Evolutionary conservation across 129 eudicot species (phyloP), one percentile per base, ranked within the genome.

Genomic region (Tagetes patula): DNA sequence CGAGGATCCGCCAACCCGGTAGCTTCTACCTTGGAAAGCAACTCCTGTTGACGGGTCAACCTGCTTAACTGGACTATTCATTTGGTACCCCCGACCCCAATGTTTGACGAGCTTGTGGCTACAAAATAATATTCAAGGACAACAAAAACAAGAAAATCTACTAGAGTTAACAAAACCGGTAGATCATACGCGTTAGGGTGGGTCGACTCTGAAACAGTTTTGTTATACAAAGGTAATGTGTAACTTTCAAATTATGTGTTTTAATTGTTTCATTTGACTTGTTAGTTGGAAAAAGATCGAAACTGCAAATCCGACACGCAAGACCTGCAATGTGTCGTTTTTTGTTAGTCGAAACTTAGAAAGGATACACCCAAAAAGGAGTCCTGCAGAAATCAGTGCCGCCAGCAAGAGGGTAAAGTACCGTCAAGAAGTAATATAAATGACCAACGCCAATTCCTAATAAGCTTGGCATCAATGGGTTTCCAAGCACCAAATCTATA

Each of bases 401-500:
- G 37, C 79, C 72, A 38, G 83, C 66, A 72, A 85, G 85, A 65
- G 90, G 90, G 70, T 88, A 47, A 60, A 85, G 85, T 12, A 85
- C 90, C 0, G 89, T 85, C 69, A 83, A 76, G 77, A 87, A 87
- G 83, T 88, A 88, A 50, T 76, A 85, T 20, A 88, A 63, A 76
- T 88, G 90, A 37, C 95, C 95, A 27, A 88, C 90, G 30, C 80
- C 95, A 20, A 88, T 88, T 62, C 95, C 95, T 42, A 83, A 42
- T 39, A 83, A 32, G 37, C 68, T 76, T 36, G 77, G 67, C 81
- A 43, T 83, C 76, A 85, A 46, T 36, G 62, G 88, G 74, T 83
- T 88, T 46, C 95, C 95, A 37, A 88, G 61, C 33, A 88, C 70
- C 76, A 85, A 33, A 73, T 83, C 95, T 13, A 83, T 39, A 55